A percentile compares a stretch with the other conserved stretches of the same genome.
phyloP scores from a whole-genome alignment of 257 asterid genomes.

The Fraxinus excelsior region DNA sequence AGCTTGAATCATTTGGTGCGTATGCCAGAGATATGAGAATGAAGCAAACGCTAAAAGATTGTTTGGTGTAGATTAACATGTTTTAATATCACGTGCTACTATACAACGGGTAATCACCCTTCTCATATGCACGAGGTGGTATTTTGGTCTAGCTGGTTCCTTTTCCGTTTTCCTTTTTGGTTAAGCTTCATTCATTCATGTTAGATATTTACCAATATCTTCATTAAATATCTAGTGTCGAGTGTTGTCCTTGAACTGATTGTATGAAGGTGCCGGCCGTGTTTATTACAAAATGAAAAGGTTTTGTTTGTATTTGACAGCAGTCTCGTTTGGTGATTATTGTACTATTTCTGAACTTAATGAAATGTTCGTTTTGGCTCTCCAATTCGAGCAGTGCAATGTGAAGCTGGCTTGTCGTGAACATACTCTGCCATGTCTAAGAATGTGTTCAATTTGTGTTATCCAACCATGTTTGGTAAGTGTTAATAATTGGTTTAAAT shows the following conservation, averaged over 20 bases:
- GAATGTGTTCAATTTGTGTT: not conserved
- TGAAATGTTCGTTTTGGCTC: not conserved
- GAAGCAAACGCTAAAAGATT: conserved; percentile 31
- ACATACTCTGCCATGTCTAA: not conserved
- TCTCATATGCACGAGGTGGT: conserved; percentile 40
- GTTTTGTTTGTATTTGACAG: not conserved
- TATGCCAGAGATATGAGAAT: conserved; percentile 32
- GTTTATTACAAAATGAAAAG: not conserved
- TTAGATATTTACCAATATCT: not conserved
- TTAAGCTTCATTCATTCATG: not conserved
- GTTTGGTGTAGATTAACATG: conserved; percentile 50
- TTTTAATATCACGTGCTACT: conserved; percentile 40
- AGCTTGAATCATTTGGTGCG: conserved; percentile 37
- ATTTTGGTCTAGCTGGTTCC: conserved; percentile 12
- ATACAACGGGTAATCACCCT: too few relatives aligned
- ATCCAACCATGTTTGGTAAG: too few relatives aligned
- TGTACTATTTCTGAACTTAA: not conserved
- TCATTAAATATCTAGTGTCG: not conserved
- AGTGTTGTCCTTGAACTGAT: not conserved
- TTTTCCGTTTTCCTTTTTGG: not conserved
- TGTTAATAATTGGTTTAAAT: too few relatives aligned
- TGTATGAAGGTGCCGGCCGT: not conserved
- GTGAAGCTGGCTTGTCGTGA: not conserved
- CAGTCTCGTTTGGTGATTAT: not conserved
- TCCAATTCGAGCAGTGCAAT: not conserved